phyloP scores from a whole-genome alignment of 164 flowering plant genomes.

The Chloranthus sessilifolius region DNA sequence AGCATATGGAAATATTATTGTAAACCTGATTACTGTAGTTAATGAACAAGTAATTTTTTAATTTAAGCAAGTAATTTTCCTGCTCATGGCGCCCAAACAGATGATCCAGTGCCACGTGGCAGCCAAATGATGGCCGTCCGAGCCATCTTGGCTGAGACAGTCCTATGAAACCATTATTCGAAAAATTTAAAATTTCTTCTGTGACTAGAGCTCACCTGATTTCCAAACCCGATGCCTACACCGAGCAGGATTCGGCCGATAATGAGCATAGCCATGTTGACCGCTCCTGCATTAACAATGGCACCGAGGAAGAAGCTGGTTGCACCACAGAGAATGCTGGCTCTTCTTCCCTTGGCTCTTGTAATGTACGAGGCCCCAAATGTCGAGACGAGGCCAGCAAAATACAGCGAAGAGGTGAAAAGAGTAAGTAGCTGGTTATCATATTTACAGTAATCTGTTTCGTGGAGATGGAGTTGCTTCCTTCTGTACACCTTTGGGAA shows the following conservation, averaged over 20 bases:
- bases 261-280: slow-evolving; percentile 68
- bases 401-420: slow-evolving; percentile 89
- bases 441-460: slow-evolving; percentile 93
- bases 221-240: slow-evolving; percentile 82
- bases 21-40: no score
- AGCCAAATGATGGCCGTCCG: no score
- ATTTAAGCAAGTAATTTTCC: no score
- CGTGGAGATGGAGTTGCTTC: slow-evolving; percentile 58
- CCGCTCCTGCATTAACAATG: slow-evolving; percentile 59
- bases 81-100: no score
- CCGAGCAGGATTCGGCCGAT: slow-evolving; percentile 79
- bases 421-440: slow-evolving; percentile 80
- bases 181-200: no score
- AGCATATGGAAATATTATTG: no score
- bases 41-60: no score
- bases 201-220: slow-evolving; percentile 58
- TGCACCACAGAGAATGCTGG: slow-evolving; percentile 65
- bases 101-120: no score
- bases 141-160: no score
- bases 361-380: slow-evolving; percentile 77
- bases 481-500: slow-evolving; percentile 70
- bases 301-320: slow-evolving; percentile 75
- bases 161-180: no score
- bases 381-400: slow-evolving; percentile 77
- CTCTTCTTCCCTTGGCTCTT: slow-evolving; percentile 56